Conservation (phyloP, 345 rosid genomes). For the Corchorus olitorius region DNA sequence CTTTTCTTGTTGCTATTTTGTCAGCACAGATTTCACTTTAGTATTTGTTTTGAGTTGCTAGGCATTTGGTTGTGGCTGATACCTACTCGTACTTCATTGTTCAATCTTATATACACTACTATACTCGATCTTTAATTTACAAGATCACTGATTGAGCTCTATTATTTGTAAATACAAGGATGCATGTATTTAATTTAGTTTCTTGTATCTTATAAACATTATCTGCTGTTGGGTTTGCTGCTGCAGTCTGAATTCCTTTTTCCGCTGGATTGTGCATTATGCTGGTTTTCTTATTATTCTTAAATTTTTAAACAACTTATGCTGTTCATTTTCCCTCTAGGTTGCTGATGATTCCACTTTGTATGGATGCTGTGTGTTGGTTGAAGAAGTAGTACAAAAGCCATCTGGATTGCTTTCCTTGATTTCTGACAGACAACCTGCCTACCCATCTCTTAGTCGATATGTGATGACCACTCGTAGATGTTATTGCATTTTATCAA, state of each 20-base stretch:
- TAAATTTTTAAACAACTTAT: neutral
- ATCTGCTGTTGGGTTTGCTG: neutral
- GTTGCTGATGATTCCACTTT: slow-evolving; percentile 92
- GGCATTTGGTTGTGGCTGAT: neutral
- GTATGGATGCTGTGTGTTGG: slow-evolving; percentile 89
- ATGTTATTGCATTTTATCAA: slow-evolving; percentile 95
- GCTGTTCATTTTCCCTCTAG: slow-evolving; percentile 30
- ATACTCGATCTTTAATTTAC: slow-evolving; percentile 4
- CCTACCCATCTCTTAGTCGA: slow-evolving; percentile 62
- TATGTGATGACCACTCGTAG: slow-evolving; percentile 78
- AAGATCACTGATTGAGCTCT: neutral
- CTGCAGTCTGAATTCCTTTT: neutral
- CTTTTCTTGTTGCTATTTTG: neutral
- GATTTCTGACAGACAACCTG: slow-evolving; percentile 67
- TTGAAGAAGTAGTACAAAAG: slow-evolving; percentile 85
- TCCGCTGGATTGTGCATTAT: neutral
- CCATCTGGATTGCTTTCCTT: slow-evolving; percentile 93
- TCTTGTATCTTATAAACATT: neutral
- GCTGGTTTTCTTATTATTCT: neutral
- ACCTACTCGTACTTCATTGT: neutral
- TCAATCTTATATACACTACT: neutral
- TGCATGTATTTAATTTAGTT: neutral
- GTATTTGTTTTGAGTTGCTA: too few relatives aligned
- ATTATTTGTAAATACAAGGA: neutral
- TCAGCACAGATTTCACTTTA: neutral